Percentiles rank a stretch among this genome's conserved stretches.
Conservation (phyloP, 176 grass and related monocot genomes). For the Puccinellia tenuiflora region DNA sequence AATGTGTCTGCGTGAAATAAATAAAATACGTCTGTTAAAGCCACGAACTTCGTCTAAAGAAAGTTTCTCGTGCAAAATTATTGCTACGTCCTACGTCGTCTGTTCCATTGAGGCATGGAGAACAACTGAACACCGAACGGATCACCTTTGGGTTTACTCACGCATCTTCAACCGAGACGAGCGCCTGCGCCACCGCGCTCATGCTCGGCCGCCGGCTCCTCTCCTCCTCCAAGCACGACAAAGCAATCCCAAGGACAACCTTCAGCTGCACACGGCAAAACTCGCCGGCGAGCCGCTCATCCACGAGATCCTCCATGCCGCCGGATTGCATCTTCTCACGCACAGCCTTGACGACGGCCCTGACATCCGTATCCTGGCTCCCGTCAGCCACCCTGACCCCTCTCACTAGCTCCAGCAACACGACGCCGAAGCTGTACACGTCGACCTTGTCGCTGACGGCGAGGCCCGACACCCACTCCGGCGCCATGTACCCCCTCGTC, state of each 20-base stretch:
- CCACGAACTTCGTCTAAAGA: too few species aligned
- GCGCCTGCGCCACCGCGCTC: not conserved
- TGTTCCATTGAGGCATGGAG: not conserved
- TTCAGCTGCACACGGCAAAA: not conserved
- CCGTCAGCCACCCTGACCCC: conserved; percentile 5
- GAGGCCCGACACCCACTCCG: not conserved
- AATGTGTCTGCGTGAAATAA: too few species aligned
- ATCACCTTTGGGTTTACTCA: not conserved
- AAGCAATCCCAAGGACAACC: not conserved
- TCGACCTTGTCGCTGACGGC: conserved; percentile 23
- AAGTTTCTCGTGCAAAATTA: not conserved
- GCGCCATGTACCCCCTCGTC: conserved; percentile 5
- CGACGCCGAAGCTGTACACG: conserved; percentile 62
- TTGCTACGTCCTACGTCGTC: not conserved
- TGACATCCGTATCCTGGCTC: not conserved
- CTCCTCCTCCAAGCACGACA: conserved; percentile 14
- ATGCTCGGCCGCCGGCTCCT: not conserved
- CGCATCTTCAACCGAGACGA: conserved; percentile 11
- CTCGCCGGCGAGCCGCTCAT: not conserved
- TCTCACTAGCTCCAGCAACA: conserved; percentile 51
- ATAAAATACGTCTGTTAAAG: too few species aligned
- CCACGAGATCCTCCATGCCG: not conserved
- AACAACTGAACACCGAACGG: not conserved
- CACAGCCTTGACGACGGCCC: not conserved
- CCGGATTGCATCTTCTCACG: not conserved